Base-by-base conservation (phyloP, 1,284 basidiomycete species). In the Neonothopanus nambi region DNA sequence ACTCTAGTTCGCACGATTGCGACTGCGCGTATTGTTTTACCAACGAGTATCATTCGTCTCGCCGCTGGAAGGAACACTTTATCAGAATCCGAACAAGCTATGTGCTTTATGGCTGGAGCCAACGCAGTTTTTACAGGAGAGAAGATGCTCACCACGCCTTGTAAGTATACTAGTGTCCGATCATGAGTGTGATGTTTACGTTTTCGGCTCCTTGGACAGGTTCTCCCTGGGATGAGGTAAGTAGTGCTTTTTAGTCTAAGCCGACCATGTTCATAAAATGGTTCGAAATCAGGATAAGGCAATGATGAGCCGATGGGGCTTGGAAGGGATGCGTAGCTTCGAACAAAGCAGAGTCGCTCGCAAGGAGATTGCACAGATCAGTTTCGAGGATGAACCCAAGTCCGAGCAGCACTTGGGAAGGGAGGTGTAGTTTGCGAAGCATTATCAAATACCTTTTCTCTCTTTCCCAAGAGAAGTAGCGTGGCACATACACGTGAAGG, bases 71-170 rank as follows among this genome's bases (percentile, higher is more conserved):
- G 96, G 63, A 94, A 95, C 68, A 91, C 87, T 3, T 85, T 98
- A 65, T 81, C 80, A 59, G 96, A 99, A 74, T 81, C 91, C 6
- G 92, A 98, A 70, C 96, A 98, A 63, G 93, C 89, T 12, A 95
- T 99, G 91, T 94, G 93, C 65, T 99, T 98, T 75, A 90, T 98
- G 87, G 95, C 96, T 5, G 96, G 96, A 45, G 96, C 96, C 44
- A 99, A 99, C 67, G 96, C 96, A 37, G 90, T 98, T 59, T 99
- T 99, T 69, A 99, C 96, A 17, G 96, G 96, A 39, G 94, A 98
- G 67, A 81, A 89, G 65, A 98, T 98, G 96, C 71, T 99, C 59
- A 99, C 96, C 5, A 98, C 96, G 12, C 95, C 96, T 43, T 95
- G 89, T 89, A 63, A 71, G 89, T 79, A 41, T 36, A 48, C 20